Base-by-base conservation (phyloP, 2,329 filamentous ascomycete genomes). In the Colletotrichum sp. region DNA sequence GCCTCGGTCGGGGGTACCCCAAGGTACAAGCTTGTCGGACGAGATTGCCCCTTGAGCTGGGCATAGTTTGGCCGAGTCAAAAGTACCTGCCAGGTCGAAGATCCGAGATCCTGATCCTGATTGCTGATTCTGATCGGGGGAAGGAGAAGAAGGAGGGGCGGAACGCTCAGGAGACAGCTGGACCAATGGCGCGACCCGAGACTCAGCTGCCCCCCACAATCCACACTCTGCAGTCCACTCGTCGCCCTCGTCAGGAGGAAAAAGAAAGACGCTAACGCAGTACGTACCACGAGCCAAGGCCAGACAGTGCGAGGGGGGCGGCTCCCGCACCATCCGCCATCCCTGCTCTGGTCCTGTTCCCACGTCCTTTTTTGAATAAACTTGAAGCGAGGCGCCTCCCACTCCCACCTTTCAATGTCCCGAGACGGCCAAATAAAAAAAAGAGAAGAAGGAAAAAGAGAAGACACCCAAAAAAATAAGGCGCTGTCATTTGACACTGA, bases 61-160 rank as follows among this genome's bases (percentile, higher is more conserved):
- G 24, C 49, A 70, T 36, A 71, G 39, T 71, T 63, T 66, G 71
- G 62, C 75, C 52, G 66, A 71, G 36, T 16, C 21, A 9, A 24
- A 75, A 21, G 75, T 76, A 71, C 36, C 62, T 12, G 34, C 16
- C 36, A 70, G 39, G 75, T 76, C 67, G 18, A 71, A 66, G 71
- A 76, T 76, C 66, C 71, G 36, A 76, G 71, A 76, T 76, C 70
- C 70, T 76, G 73, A 69, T 76, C 60, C 68, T 75, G 39, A 39
- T 26, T 72, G 18, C 68, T 75, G 68, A 69, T 72, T 32, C 55
- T 72, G 62, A 75, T 75, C 68, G 63, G 34, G 69, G 55, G n/a
- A 18, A 36, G 13, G n/a, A 49, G 63, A 16, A 70, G 63, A 10
- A 55, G 26, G 39, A 39, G 13, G 52, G 32, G 63, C 34, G 73